Evolutionary conservation across 2,329 filamentous ascomycete species (phyloP).

Genomic region (Aspergillus vadensis): DNA sequence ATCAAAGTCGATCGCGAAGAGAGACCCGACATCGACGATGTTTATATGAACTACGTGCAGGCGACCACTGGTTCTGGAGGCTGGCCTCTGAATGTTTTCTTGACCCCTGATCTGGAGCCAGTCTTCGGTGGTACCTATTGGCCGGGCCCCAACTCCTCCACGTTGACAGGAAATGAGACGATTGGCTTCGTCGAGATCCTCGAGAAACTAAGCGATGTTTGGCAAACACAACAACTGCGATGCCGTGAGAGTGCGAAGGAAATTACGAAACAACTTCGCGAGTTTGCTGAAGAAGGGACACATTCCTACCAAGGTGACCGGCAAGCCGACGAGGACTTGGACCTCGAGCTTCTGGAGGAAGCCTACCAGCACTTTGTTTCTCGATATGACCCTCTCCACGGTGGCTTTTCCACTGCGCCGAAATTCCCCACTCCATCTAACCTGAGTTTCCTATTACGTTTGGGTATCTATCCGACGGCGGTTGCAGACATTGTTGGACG

Average conservation of each 20-base stretch:
- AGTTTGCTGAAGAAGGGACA: conserved; percentile 87
- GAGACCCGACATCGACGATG: conserved; percentile 87
- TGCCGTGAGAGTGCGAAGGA: conserved; percentile 82
- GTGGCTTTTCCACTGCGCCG: conserved; percentile 77
- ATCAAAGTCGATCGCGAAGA: conserved; percentile 93
- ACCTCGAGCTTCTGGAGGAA: conserved; percentile 89
- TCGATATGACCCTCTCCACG: conserved; percentile 76
- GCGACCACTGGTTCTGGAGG: conserved; percentile 87
- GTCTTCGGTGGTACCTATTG: conserved; percentile 97
- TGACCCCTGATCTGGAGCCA: conserved; percentile 88
- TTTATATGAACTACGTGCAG: conserved; percentile 98
- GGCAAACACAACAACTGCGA: conserved; percentile 80
- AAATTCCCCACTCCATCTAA: conserved; percentile 92
- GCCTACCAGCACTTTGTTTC: conserved; percentile 77
- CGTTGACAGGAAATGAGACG: conserved; percentile 55
- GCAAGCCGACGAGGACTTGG: conserved; percentile 67
- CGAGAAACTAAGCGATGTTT: conserved; percentile 71
- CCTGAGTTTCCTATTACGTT: conserved; percentile 75
- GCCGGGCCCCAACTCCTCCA: conserved; percentile 71
- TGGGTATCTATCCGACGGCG: conserved; percentile 69
- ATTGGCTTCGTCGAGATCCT: conserved; percentile 83
- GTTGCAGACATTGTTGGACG: conserved; percentile 87
- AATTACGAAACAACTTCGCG: conserved; percentile 75
- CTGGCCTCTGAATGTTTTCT: conserved; percentile 95
- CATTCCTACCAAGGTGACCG: conserved; percentile 48